A percentile compares a stretch with the other conserved stretches of the same genome.
phyloP scores from a whole-genome alignment of 2,329 filamentous ascomycete genomes.

The Aspergillus pseudonomiae region DNA sequence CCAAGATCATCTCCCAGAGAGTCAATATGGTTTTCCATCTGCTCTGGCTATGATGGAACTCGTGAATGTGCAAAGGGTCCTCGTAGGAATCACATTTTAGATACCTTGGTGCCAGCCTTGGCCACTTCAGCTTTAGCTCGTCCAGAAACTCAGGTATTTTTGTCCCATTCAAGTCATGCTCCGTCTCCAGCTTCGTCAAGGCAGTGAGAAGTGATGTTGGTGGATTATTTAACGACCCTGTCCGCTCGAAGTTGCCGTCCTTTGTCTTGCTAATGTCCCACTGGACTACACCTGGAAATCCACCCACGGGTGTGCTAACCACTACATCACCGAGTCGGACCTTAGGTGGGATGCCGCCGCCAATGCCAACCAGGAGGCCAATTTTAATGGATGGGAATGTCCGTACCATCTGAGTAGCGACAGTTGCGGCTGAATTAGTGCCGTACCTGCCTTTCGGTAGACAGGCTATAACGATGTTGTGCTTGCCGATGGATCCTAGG shows the following conservation, averaged over 20 bases:
- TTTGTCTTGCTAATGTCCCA: slow-evolving; percentile 15
- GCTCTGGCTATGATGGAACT: not conserved
- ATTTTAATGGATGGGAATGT: slow-evolving; percentile 23
- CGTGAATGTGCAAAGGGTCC: not conserved
- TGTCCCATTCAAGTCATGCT: not conserved
- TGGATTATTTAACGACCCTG: slow-evolving; percentile 1
- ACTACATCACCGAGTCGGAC: slow-evolving; percentile 30
- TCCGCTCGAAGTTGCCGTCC: not conserved
- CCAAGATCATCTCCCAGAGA: not conserved
- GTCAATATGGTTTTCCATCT: no score
- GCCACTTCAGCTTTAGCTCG: not conserved
- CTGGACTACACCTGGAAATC: slow-evolving; percentile 7
- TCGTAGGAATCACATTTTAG: not conserved
- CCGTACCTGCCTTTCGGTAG: not conserved
- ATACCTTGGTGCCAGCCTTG: not conserved
- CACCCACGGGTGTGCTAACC: slow-evolving; percentile 18
- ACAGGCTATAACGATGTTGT: no score
- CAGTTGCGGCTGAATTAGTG: not conserved
- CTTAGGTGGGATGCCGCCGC: slow-evolving; percentile 20
- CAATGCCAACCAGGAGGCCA: slow-evolving; percentile 27
- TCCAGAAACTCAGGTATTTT: not conserved
- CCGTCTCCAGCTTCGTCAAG: not conserved
- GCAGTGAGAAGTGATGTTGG: not conserved
- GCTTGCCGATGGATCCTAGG: no score
- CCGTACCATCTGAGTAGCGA: not conserved